Evolutionary conservation across 257 asterid genomes (phyloP), one percentile per base, ranked within the genome.

Genomic region (Echium plantagineum): DNA sequence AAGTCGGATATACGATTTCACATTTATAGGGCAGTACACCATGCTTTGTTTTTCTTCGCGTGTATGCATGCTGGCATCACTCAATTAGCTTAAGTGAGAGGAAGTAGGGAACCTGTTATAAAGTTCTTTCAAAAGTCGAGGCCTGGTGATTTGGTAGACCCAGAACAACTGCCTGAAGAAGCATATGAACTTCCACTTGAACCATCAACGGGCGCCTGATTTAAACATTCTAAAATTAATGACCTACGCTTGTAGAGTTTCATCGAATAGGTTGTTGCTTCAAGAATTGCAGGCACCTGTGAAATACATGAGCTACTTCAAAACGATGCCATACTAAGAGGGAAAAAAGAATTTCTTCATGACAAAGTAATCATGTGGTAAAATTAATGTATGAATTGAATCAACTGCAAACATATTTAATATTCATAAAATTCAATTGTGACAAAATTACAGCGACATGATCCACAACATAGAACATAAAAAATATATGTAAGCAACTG

Each of bases 171-270:
- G 64, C 95, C 85, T 46, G 94, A 77, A 55, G 95, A 70, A 52
- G 60, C 86, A 73, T 89, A 89, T 5, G 97, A 89, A 62, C 65
- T 75, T 59, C 97, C 99, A 66, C 85, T 81, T 12, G 97, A 84
- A 59, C 94, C 97, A 68, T 93, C 97, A 3, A 93, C 91, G 0
- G 97, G 97, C 48, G 99, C 99, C 75, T 89, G 99, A 82, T 89
- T 89, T 38, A 86, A 81, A 69, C 95, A 82, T 66, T 93, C 97
- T 76, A 93, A 69, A 63, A 65, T 26, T 51, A 93, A 69, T 35
- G 81, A 72, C 69, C 91, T 77, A 65, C 95, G 76, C 75, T 77
- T 93, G 51, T 79, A 83, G 75, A 88, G 75, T 76, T 89, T 93
- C 76, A 93, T 84, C 13, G 98, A 93, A 68, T 74, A 93, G 66